Conservation (phyloP, 179 eudicot genomes). For the Carnegiea gigantea region DNA sequence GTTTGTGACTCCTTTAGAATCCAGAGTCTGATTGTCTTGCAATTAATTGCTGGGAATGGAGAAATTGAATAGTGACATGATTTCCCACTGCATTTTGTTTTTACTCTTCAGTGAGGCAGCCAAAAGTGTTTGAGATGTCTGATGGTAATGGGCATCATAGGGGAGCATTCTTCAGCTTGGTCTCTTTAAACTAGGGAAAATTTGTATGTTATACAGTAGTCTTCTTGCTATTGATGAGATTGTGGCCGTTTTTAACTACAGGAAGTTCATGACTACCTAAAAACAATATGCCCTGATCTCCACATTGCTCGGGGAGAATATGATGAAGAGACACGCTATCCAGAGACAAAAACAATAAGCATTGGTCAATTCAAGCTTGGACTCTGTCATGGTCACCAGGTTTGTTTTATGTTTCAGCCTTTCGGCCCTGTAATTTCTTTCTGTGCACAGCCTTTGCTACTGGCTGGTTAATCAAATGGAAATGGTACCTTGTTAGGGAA, state of each 20-base stretch:
- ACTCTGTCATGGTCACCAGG: constrained; percentile 99
- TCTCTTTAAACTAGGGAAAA: background rate
- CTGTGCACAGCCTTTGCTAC: constrained; percentile 5
- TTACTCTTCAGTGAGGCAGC: background rate
- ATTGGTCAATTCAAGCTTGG: constrained; percentile 99
- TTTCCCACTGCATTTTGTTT: background rate
- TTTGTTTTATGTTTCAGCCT: constrained; percentile 27
- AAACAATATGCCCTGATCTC: constrained; percentile 78
- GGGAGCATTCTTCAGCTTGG: background rate
- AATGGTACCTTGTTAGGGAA: background rate
- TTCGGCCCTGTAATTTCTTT: background rate
- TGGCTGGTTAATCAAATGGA: constrained; percentile 1
- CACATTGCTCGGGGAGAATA: constrained; percentile 92
- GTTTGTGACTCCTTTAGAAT: background rate
- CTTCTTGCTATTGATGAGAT: background rate
- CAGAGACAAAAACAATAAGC: constrained; percentile 87
- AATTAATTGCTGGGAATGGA: background rate
- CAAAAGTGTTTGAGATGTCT: background rate
- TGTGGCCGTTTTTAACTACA: constrained; percentile 25
- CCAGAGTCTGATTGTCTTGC: background rate
- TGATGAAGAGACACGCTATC: constrained; percentile 93
- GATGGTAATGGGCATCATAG: background rate
- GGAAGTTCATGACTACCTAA: constrained; percentile 98
- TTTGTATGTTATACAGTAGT: background rate
- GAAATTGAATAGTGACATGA: background rate